phyloP scores from a whole-genome alignment of 331 rosid genomes.

The Acacia pycnantha region DNA sequence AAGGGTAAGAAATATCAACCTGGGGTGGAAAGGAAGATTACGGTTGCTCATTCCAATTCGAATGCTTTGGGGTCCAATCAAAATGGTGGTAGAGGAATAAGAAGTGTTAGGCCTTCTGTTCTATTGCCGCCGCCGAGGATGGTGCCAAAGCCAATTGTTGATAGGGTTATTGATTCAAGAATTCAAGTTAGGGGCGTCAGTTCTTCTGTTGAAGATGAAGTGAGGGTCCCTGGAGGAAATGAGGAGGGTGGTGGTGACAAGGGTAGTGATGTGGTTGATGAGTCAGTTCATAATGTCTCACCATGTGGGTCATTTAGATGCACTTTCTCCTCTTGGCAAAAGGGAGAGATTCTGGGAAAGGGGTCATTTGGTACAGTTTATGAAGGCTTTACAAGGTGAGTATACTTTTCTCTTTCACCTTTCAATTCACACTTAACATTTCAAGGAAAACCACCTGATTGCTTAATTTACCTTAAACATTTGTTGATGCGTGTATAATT shows the following conservation, averaged over 20 bases:
- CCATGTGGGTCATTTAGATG: constrained; percentile 41
- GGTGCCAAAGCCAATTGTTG: neutral
- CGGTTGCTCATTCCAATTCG: neutral
- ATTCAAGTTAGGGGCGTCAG: neutral
- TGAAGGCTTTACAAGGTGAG: constrained; percentile 60
- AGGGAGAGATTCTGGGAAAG: constrained; percentile 56
- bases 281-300: constrained; percentile 26
- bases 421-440: neutral
- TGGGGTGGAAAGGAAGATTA: neutral
- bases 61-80: neutral
- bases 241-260: neutral
- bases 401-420: neutral
- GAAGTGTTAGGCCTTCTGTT: constrained; percentile 47
- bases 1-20: neutral
- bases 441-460: neutral
- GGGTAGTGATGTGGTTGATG: constrained; percentile 13
- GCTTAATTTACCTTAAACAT: neutral
- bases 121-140: constrained; percentile 25
- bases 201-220: constrained; percentile 17
- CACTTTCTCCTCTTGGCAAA: constrained; percentile 56
- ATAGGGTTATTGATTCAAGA: neutral
- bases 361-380: constrained; percentile 63
- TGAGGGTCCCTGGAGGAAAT: neutral
- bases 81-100: constrained; percentile 35
- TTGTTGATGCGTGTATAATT: neutral